A percentile compares a stretch with the other conserved stretches of the same genome.
These are phyloP conservation scores for Peniophora sp. DNA, from an alignment of 1,284 basidiomycete species.

Conservation along the genomic window DNA sequence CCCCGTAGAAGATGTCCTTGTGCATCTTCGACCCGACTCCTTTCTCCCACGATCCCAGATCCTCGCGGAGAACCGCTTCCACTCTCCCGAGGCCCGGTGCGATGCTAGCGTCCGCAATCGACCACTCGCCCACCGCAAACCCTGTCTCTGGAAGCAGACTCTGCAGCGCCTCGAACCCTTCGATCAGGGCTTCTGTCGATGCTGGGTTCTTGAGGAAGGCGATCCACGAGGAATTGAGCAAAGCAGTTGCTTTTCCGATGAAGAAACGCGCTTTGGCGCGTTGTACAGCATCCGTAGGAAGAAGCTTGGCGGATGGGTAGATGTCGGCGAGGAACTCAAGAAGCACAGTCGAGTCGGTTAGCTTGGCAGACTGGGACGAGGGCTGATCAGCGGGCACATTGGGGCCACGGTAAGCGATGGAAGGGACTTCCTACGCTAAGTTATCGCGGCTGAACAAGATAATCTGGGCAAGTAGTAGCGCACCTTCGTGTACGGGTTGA, in stretches of 20 bases:
- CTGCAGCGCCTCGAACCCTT: constrained; percentile 25
- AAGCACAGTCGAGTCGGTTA: constrained; percentile 55
- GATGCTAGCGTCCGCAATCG: constrained; percentile 48
- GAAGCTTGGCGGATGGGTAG: constrained; percentile 32
- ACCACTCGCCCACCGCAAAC: constrained; percentile 28
- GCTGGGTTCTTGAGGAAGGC: constrained; percentile 26
- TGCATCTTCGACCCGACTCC: neutral
- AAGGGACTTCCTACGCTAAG: constrained; percentile 33
- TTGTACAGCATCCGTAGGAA: constrained; percentile 45
- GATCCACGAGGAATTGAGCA: constrained; percentile 8
- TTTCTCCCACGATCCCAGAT: neutral
- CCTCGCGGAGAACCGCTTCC: constrained; percentile 21
- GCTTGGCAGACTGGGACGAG: constrained; percentile 46
- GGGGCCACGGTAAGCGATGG: constrained; percentile 51
- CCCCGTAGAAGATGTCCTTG: neutral
- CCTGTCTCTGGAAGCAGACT: constrained; percentile 20
- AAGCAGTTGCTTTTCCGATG: constrained; percentile 23
- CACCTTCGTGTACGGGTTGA: constrained; percentile 15
- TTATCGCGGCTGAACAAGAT: constrained; percentile 24
- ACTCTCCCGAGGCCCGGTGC: constrained; percentile 32
- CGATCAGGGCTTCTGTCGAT: constrained; percentile 31
- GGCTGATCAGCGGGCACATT: constrained; percentile 41
- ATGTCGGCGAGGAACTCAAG: constrained; percentile 57
- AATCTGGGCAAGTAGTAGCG: constrained; percentile 55
- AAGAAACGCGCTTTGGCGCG: constrained; percentile 55